Percentiles rank a stretch among this genome's conserved stretches.
These are phyloP conservation scores for Blepharisma stoltei DNA, from an alignment of 73 alveolate species.

Conservation along the genomic window DNA sequence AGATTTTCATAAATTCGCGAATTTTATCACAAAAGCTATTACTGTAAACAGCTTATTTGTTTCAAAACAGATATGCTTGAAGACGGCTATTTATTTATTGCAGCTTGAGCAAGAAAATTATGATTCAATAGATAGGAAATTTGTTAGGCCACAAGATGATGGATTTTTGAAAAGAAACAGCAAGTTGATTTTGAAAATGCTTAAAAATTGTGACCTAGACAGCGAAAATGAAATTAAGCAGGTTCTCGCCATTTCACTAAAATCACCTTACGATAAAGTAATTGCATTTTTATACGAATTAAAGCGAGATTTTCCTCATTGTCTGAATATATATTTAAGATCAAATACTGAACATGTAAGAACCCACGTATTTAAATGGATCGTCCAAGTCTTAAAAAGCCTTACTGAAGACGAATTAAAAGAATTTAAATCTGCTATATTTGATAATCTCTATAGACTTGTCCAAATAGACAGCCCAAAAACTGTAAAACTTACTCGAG, in stretches of 20 bases:
- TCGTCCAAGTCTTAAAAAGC: neutral
- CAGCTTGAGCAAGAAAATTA: too few species aligned
- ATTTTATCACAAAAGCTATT: too few species aligned
- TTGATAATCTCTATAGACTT: neutral
- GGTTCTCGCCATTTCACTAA: neutral
- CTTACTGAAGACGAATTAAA: slow-evolving; percentile 3
- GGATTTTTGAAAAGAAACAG: too few species aligned
- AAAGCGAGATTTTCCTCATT: neutral
- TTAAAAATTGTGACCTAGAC: too few species aligned
- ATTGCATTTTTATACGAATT: neutral
- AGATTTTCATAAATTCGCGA: too few species aligned
- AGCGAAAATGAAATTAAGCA: neutral
- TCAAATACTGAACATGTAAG: neutral
- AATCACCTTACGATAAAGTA: neutral
- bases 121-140: too few species aligned
- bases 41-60: too few species aligned
- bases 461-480: slow-evolving; percentile 23
- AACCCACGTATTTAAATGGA: slow-evolving; percentile 7
- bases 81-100: too few species aligned
- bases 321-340: neutral
- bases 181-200: too few species aligned
- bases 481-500: slow-evolving; percentile 27
- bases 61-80: too few species aligned
- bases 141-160: too few species aligned
- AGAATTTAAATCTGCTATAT: neutral